phyloP scores from a whole-genome alignment of 2,329 filamentous ascomycete genomes.

The Colletotrichum graminicola region DNA sequence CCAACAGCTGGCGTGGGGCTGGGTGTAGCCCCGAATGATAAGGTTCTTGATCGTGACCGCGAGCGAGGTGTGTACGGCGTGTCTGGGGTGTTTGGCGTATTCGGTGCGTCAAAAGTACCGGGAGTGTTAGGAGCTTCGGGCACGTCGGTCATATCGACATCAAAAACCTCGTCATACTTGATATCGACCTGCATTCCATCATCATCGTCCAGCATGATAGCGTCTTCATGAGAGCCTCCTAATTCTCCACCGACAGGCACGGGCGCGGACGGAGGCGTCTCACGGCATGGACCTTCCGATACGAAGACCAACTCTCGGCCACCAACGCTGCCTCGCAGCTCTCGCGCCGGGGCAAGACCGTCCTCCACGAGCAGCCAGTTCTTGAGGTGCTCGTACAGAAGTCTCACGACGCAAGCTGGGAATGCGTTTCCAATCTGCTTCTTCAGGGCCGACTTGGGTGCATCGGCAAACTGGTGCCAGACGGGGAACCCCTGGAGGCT shows the following conservation, averaged over 20 bases:
- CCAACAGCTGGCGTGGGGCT: not conserved
- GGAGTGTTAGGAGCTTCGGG: slow-evolving; percentile 3
- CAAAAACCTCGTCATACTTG: slow-evolving; percentile 24
- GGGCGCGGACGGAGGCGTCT: not conserved
- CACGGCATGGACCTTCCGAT: slow-evolving; percentile 15
- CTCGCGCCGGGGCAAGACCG: slow-evolving; percentile 38
- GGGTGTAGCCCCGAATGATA: not conserved
- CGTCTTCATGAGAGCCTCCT: not conserved
- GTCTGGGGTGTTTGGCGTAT: not conserved
- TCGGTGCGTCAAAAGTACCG: not conserved
- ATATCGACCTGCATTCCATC: slow-evolving; percentile 26
- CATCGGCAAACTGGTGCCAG: slow-evolving; percentile 67
- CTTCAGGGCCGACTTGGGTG: slow-evolving; percentile 53
- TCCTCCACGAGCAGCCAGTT: slow-evolving; percentile 61
- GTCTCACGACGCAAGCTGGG: slow-evolving; percentile 68
- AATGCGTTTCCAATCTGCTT: slow-evolving; percentile 86
- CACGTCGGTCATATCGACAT: slow-evolving; percentile 25
- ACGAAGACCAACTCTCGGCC: slow-evolving; percentile 30
- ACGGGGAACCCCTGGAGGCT: slow-evolving; percentile 77
- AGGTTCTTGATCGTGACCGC: slow-evolving; percentile 12
- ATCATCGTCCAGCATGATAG: slow-evolving; percentile 6
- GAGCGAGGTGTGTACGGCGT: slow-evolving; percentile 1
- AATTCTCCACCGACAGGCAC: not conserved
- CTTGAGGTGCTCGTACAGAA: slow-evolving; percentile 63
- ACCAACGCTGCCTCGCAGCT: slow-evolving; percentile 16